Conservation (phyloP, 306 rosid species). For the Astragalus membranaceus region DNA sequence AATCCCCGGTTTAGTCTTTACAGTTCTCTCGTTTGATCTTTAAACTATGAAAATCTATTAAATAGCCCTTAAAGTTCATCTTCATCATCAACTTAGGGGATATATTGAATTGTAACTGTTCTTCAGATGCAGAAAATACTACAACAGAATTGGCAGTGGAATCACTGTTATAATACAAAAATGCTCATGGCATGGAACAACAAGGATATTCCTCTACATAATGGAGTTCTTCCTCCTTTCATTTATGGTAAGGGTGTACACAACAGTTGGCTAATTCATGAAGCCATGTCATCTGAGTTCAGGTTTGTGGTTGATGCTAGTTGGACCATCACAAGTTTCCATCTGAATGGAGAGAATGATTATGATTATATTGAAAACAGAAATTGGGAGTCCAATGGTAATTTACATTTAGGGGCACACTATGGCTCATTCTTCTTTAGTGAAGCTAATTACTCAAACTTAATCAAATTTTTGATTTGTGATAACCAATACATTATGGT, state of each 20-base stretch:
- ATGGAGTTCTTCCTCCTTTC: slow-evolving; percentile 94
- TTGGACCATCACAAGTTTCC: slow-evolving; percentile 58
- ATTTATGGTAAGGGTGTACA: slow-evolving; percentile 69
- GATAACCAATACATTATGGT: slow-evolving; percentile 38
- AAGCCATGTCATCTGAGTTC: slow-evolving; percentile 67
- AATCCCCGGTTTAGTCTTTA: no score
- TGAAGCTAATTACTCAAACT: slow-evolving; percentile 43
- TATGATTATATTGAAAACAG: slow-evolving; percentile 31
- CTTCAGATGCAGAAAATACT: slow-evolving; percentile 57
- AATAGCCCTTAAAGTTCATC: no score
- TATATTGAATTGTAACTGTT: slow-evolving; percentile 23
- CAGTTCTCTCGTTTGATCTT: no score
- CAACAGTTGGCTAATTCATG: slow-evolving; percentile 70
- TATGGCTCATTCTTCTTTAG: slow-evolving; percentile 66
- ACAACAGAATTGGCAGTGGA: slow-evolving; percentile 35
- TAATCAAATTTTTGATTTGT: slow-evolving; percentile 51
- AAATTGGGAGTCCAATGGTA: slow-evolving; percentile 76
- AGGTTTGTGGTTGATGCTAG: slow-evolving; percentile 88
- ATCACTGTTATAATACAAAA: slow-evolving; percentile 44
- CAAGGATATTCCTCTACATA: slow-evolving; percentile 56
- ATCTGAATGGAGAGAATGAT: slow-evolving; percentile 34
- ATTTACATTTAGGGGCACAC: slow-evolving; percentile 45
- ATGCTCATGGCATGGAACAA: slow-evolving; percentile 80
- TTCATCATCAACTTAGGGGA: no score
- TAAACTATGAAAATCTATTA: no score